Evolutionary conservation across 2,329 filamentous ascomycete species (phyloP).

Genomic region (Penicillium sp.): DNA sequence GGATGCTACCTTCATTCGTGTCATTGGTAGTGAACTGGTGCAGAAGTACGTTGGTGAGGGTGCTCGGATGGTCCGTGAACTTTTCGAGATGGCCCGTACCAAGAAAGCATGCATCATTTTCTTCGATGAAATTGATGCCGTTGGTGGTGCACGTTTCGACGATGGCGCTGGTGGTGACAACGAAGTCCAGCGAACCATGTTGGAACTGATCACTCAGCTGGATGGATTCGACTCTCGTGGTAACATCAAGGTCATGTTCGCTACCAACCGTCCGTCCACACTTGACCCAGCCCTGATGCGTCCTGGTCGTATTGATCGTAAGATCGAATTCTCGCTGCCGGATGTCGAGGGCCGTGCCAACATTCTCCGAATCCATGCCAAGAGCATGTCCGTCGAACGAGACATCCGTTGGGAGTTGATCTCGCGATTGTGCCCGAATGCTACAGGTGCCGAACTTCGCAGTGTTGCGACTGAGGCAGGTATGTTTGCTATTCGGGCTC

Average conservation of each 20-base stretch:
- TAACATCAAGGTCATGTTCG: slow-evolving; percentile 99
- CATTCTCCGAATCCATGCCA: slow-evolving; percentile 96
- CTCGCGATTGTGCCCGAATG: slow-evolving; percentile 92
- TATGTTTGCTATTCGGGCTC: slow-evolving; percentile 93
- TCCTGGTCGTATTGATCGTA: slow-evolving; percentile 94
- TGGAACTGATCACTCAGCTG: slow-evolving; percentile 94
- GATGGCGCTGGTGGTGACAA: slow-evolving; percentile 96
- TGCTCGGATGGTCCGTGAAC: slow-evolving; percentile 95
- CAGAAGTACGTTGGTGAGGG: slow-evolving; percentile 99
- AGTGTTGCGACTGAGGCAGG: slow-evolving; percentile 97
- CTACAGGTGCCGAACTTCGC: slow-evolving; percentile 90
- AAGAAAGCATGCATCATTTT: slow-evolving; percentile 99
- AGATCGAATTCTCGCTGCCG: slow-evolving; percentile 97
- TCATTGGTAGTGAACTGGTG: slow-evolving; percentile 95
- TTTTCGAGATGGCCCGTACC: slow-evolving; percentile 98
- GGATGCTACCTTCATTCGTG: slow-evolving; percentile 96
- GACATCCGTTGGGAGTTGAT: slow-evolving; percentile 99
- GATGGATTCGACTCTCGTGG: slow-evolving; percentile 95
- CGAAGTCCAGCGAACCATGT: slow-evolving; percentile 95
- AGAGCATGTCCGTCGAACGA: slow-evolving; percentile 98
- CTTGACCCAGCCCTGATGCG: slow-evolving; percentile 96
- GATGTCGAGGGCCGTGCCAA: slow-evolving; percentile 97
- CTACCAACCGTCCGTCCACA: slow-evolving; percentile 92
- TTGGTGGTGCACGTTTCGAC: slow-evolving; percentile 93
- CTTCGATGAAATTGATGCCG: slow-evolving; percentile 97